phyloP scores from a whole-genome alignment of 2,329 filamentous ascomycete genomes.

The Dactylellina leptospora region DNA sequence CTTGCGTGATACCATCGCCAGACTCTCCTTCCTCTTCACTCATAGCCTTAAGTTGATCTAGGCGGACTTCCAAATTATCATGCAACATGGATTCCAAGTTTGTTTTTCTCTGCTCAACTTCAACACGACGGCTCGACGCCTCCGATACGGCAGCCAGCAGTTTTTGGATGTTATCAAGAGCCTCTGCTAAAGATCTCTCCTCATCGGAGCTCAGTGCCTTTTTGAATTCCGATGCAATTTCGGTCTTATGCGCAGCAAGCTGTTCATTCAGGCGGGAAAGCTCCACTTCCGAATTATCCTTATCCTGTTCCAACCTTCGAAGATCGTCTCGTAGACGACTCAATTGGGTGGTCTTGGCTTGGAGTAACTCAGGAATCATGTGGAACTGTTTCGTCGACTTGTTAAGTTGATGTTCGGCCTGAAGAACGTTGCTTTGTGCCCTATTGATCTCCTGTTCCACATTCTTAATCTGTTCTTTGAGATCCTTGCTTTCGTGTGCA shows the following conservation, averaged over 20 bases:
- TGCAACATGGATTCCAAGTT: conserved; percentile 85
- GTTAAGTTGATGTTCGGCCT: conserved; percentile 67
- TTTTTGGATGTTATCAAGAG: conserved; percentile 75
- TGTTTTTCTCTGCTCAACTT: conserved; percentile 81
- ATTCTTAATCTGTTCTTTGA: conserved; percentile 75
- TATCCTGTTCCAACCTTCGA: conserved; percentile 58
- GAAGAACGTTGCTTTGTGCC: conserved; percentile 83
- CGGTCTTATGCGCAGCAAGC: conserved; percentile 78
- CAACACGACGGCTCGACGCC: conserved; percentile 75
- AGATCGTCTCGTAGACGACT: conserved; percentile 75
- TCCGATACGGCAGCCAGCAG: conserved; percentile 80
- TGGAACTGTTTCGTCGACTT: conserved; percentile 47
- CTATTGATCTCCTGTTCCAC: conserved; percentile 89
- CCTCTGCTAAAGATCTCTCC: conserved; percentile 77
- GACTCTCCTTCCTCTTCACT: conserved; percentile 63
- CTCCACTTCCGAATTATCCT: conserved; percentile 75
- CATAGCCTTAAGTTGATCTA: conserved; percentile 83
- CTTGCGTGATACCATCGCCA: conserved; percentile 66
- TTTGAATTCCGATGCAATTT: conserved; percentile 87
- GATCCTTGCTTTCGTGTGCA: conserved; percentile 70
- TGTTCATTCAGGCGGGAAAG: conserved; percentile 80
- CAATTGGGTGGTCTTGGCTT: conserved; percentile 63
- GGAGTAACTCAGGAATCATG: conserved; percentile 42
- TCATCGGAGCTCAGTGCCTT: conserved; percentile 85
- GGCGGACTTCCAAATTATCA: conserved; percentile 85